Evolutionary conservation across 176 grass and related monocot genomes (phyloP).

Genomic region (Poa annua): DNA sequence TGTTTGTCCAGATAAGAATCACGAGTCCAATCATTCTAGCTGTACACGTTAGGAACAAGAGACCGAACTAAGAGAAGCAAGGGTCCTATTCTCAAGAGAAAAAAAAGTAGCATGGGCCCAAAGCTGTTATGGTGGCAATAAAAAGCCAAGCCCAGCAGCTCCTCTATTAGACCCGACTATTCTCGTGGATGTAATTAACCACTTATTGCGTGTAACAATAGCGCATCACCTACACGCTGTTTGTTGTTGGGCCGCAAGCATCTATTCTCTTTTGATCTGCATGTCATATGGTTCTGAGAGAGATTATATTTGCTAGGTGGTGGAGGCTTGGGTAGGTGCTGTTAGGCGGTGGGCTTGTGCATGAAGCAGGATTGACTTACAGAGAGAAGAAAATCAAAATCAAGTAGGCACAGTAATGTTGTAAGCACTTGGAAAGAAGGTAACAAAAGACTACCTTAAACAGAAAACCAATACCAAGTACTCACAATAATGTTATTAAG

Average conservation of each 20-base stretch:
- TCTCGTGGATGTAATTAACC: background rate
- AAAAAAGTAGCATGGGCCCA: background rate
- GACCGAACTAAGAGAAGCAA: background rate
- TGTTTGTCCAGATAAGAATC: slow-evolving; percentile 10
- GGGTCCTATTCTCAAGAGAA: background rate
- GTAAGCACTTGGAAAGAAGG: slow-evolving; percentile 3
- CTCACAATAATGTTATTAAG: slow-evolving; percentile 8
- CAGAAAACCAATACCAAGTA: slow-evolving; percentile 36
- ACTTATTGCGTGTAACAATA: background rate
- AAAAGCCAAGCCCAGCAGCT: slow-evolving; percentile 15
- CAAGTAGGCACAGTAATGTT: slow-evolving; percentile 26
- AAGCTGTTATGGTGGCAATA: background rate
- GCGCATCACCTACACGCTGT: background rate
- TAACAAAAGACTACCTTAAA: slow-evolving; percentile 51
- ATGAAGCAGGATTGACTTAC: slow-evolving; percentile 55
- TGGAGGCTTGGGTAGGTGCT: background rate
- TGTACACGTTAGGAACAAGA: background rate
- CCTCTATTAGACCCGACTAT: background rate
- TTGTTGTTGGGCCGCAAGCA: background rate
- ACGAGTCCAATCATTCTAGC: slow-evolving; percentile 9
- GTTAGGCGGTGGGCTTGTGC: slow-evolving; percentile 16
- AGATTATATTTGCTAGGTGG: background rate
- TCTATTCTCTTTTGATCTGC: background rate
- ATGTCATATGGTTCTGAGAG: background rate
- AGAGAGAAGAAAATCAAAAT: slow-evolving; percentile 39